Conservation (phyloP, 2,329 filamentous ascomycete species). For the Hymenoscyphus linearis region DNA sequence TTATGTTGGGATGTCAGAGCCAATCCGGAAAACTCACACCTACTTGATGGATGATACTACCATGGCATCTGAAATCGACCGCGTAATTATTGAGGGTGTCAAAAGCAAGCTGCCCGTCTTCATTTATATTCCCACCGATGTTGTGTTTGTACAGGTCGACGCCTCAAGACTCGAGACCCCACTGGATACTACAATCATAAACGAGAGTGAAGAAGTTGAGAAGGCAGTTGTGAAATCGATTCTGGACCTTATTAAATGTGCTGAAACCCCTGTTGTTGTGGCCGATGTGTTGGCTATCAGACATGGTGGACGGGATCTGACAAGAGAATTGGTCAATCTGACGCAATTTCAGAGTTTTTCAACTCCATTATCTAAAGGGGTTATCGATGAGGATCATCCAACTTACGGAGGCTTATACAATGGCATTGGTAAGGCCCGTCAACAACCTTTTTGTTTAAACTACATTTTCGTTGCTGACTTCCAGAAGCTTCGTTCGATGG, state of each 20-base stretch:
- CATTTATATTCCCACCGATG: slow-evolving; percentile 49
- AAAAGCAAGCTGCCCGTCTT: slow-evolving; percentile 51
- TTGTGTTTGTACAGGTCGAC: slow-evolving; percentile 38
- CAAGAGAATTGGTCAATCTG: slow-evolving; percentile 36
- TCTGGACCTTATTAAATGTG: slow-evolving; percentile 38
- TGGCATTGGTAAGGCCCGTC: slow-evolving; percentile 35
- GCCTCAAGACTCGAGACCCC: slow-evolving; percentile 30
- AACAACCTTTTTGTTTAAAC: not conserved
- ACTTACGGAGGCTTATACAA: slow-evolving; percentile 47
- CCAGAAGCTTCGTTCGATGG: slow-evolving; percentile 24
- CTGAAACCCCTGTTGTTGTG: slow-evolving; percentile 45
- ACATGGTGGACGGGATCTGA: slow-evolving; percentile 19
- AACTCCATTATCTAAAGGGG: slow-evolving; percentile 44
- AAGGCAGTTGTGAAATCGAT: slow-evolving; percentile 33
- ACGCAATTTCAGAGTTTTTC: slow-evolving; percentile 45
- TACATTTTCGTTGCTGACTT: not conserved
- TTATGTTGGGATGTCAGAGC: slow-evolving; percentile 44
- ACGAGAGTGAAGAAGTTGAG: slow-evolving; percentile 20
- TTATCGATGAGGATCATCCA: slow-evolving; percentile 42
- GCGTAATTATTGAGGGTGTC: slow-evolving; percentile 44
- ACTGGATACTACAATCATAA: slow-evolving; percentile 22
- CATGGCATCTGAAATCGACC: slow-evolving; percentile 48
- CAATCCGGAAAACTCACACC: slow-evolving; percentile 30
- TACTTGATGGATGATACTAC: slow-evolving; percentile 54
- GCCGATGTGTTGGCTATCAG: slow-evolving; percentile 43